Evolutionary conservation across 768 basidiomycete species (phyloP), one percentile per base, ranked within the genome.

Genomic region (Coprinellus aureogranulatus): DNA sequence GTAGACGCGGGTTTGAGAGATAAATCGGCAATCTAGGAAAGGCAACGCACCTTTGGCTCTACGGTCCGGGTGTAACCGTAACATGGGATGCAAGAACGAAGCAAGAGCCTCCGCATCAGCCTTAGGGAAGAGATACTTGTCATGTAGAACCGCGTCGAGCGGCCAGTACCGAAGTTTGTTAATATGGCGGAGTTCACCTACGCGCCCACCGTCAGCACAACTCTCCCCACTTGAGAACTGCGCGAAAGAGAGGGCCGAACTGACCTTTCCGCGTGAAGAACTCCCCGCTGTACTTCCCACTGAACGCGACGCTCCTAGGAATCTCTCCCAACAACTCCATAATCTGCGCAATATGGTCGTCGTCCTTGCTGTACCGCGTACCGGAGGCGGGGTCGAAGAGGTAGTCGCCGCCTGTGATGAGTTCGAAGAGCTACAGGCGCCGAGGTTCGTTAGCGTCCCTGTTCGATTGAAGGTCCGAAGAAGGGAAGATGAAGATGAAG

Each of bases 311-410:
- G 48, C 77, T 77, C 67, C 86, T 86, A 1, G 94, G 93, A 41
- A 96, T 81, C 62, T 97, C 93, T 44, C 95, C 96, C 67, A 98
- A 78, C 11, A 98, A 81, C 74, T 99, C 96, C 71, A 98, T 92
- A 62, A 98, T 92, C 76, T 99, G 97, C 2, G 97, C 96, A 59
- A 98, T 92, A 67, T 99, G 95, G 67, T 94, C 91, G 69, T 95
- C 94, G 72, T 96, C 93, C 71, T 98, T 98, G 76, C 88, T 92
- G 68, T 97, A 98, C 41, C 94, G 86, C 48, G 92, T 88, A 2
- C 96, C 96, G 1, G 92, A 90, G 22, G 94, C 94, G 0, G 96
- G 96, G 68, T 98, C 97, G 68, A 99, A 99, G 37, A 99, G 83
- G 73, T 98, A 99, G 70, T 98, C 96, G 22, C 97, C 96, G 20